phyloP scores from a whole-genome alignment of 768 basidiomycete species.

The Piloderma croceum region DNA sequence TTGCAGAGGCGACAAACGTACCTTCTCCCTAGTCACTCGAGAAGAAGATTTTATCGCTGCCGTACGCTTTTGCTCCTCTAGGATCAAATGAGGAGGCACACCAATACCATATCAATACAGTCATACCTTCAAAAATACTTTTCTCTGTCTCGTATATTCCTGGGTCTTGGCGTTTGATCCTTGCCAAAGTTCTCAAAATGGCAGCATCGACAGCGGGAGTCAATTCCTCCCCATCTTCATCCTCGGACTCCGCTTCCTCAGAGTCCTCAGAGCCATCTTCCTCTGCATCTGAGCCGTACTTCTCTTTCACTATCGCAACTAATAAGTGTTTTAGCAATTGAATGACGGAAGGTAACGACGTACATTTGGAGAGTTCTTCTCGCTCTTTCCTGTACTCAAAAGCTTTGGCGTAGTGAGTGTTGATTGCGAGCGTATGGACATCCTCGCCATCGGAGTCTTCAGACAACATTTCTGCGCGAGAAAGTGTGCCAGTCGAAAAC shows the following conservation, averaged over 20 bases:
- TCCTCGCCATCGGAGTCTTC: conserved; percentile 43
- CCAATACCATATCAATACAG: conserved; percentile 2
- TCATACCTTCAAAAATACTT: conserved; percentile 75
- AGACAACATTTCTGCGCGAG: too few relatives aligned
- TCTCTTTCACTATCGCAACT: conserved; percentile 65
- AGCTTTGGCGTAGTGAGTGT: conserved; percentile 75
- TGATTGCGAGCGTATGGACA: conserved; percentile 54
- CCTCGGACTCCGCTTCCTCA: conserved; percentile 78
- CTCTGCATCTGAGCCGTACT: conserved; percentile 75
- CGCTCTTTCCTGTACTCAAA: conserved; percentile 80
- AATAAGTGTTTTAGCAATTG: background rate
- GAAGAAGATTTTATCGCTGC: conserved; percentile 25
- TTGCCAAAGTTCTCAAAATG: conserved; percentile 83
- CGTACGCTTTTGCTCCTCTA: conserved; percentile 54
- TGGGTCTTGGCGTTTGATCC: conserved; percentile 79
- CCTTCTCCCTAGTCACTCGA: too few relatives aligned
- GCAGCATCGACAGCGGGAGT: conserved; percentile 93
- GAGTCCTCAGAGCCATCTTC: conserved; percentile 55
- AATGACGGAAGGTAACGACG: conserved; percentile 21
- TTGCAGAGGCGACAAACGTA: background rate
- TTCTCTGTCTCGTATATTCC: conserved; percentile 71
- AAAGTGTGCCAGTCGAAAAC: too few relatives aligned
- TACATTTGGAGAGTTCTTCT: conserved; percentile 76
- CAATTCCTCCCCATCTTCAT: conserved; percentile 91
- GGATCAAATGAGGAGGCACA: background rate